Percentiles rank a stretch among this genome's conserved stretches.
Conservation (phyloP, 2,329 filamentous ascomycete genomes). For the Capronia epimyces region DNA sequence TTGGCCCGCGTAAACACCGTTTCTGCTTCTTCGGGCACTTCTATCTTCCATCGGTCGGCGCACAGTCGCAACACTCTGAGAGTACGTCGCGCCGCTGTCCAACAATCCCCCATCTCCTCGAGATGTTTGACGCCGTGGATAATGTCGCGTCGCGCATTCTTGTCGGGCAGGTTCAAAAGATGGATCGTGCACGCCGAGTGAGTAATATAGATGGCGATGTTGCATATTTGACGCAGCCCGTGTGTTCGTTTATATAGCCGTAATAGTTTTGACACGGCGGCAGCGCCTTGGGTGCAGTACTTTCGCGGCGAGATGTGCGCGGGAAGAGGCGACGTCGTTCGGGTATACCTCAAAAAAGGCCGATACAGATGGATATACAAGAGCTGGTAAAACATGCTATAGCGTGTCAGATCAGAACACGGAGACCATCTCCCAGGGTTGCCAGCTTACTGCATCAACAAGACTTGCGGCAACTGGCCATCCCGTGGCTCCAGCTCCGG, state of each 20-base stretch:
- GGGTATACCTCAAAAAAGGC: conserved; percentile 87
- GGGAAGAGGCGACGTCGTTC: conserved; percentile 73
- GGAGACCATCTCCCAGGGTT: neutral
- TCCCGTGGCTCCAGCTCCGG: conserved; percentile 84
- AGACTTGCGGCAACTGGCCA: conserved; percentile 77
- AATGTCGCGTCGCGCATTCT: conserved; percentile 82
- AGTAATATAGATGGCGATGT: conserved; percentile 91
- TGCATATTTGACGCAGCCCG: conserved; percentile 87
- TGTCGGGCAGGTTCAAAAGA: conserved; percentile 85
- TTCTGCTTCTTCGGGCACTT: conserved; percentile 76
- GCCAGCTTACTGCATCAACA: conserved; percentile 74
- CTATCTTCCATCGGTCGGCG: conserved; percentile 81
- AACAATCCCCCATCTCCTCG: conserved; percentile 92
- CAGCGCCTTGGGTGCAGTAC: conserved; percentile 83
- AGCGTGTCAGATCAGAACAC: conserved; percentile 1
- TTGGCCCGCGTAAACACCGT: conserved; percentile 72
- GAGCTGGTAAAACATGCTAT: conserved; percentile 94
- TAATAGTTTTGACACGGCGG: conserved; percentile 87
- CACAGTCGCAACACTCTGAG: conserved; percentile 79
- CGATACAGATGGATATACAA: conserved; percentile 94
- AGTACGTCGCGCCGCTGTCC: conserved; percentile 82
- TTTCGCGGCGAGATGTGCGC: conserved; percentile 83
- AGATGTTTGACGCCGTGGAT: conserved; percentile 85
- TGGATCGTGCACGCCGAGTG: conserved; percentile 95
- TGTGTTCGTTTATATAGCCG: conserved; percentile 89